These are phyloP conservation scores for Fusarium sp. DNA, from an alignment of 2,329 filamentous ascomycete species.

Conservation along the genomic window DNA sequence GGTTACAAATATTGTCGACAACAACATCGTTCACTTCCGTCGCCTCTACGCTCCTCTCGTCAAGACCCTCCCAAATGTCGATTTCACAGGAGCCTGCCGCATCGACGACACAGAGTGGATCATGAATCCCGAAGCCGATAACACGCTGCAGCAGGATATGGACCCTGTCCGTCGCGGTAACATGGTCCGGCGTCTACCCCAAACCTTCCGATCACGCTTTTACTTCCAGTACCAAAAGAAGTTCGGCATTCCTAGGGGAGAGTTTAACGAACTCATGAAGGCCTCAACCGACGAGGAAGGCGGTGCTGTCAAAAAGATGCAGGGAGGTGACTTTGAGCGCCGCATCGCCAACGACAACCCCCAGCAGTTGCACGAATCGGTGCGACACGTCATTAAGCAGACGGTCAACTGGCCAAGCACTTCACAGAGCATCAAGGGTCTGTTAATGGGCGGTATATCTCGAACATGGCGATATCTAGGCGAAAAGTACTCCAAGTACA, in stretches of 20 bases:
- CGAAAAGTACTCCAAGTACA: constrained; percentile 84
- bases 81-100: constrained; percentile 73
- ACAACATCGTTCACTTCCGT: constrained; percentile 93
- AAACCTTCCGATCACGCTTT: constrained; percentile 86
- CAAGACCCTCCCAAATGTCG: constrained; percentile 89
- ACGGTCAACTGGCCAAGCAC: constrained; percentile 95
- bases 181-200: constrained; percentile 94
- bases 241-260: constrained; percentile 84
- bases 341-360: constrained; percentile 82
- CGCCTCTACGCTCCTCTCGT: constrained; percentile 92
- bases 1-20: constrained; percentile 91
- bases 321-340: constrained; percentile 88
- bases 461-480: constrained; percentile 82
- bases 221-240: constrained; percentile 97
- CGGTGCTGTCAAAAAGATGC: constrained; percentile 76
- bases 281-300: constrained; percentile 80
- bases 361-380: constrained; percentile 76
- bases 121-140: constrained; percentile 68
- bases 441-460: constrained; percentile 81
- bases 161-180: constrained; percentile 91
- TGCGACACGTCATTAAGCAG: constrained; percentile 84
- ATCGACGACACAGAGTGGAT: constrained; percentile 60
- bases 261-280: constrained; percentile 89
- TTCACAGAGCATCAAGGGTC: constrained; percentile 86
- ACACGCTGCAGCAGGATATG: constrained; percentile 89